Conservation (phyloP, 345 rosid genomes). For the Citrus trifoliata region DNA sequence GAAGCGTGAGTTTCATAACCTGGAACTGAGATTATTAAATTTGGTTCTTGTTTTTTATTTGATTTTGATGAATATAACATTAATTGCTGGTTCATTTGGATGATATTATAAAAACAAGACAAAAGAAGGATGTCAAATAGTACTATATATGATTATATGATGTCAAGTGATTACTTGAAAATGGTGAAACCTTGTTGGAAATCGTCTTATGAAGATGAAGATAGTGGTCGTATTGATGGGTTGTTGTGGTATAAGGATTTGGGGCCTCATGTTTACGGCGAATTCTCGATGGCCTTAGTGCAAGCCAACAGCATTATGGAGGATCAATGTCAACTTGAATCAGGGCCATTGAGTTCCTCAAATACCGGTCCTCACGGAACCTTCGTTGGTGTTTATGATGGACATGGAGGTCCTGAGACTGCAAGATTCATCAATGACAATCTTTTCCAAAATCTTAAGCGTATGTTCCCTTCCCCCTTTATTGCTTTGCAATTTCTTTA, state of each 20-base stretch:
- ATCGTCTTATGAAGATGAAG: slow-evolving; percentile 33
- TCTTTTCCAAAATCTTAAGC: slow-evolving; percentile 58
- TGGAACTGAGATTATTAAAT: slow-evolving; percentile 21
- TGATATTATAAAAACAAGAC: background rate
- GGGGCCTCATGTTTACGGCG: slow-evolving; percentile 63
- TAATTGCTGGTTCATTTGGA: slow-evolving; percentile 16
- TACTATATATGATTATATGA: background rate
- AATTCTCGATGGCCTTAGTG: slow-evolving; percentile 75
- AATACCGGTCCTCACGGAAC: slow-evolving; percentile 54
- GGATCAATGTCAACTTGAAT: slow-evolving; percentile 88
- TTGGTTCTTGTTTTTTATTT: slow-evolving; percentile 17
- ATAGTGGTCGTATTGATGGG: slow-evolving; percentile 45
- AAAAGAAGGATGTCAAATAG: no score
- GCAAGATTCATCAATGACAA: slow-evolving; percentile 56
- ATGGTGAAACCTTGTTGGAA: slow-evolving; percentile 75
- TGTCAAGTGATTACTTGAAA: slow-evolving; percentile 13
- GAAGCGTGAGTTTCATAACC: slow-evolving; percentile 12
- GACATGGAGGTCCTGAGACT: slow-evolving; percentile 83
- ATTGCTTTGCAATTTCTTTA: background rate
- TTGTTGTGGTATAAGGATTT: slow-evolving; percentile 69
- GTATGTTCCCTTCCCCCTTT: slow-evolving; percentile 30
- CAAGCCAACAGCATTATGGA: slow-evolving; percentile 74
- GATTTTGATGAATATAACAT: slow-evolving; percentile 15
- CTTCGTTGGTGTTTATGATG: slow-evolving; percentile 77
- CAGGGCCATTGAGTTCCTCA: slow-evolving; percentile 53